A percentile compares a stretch with the other conserved stretches of the same genome.
Evolutionary conservation across 257 asterid species (phyloP).

Genomic region (Solanum chiquidenum): DNA sequence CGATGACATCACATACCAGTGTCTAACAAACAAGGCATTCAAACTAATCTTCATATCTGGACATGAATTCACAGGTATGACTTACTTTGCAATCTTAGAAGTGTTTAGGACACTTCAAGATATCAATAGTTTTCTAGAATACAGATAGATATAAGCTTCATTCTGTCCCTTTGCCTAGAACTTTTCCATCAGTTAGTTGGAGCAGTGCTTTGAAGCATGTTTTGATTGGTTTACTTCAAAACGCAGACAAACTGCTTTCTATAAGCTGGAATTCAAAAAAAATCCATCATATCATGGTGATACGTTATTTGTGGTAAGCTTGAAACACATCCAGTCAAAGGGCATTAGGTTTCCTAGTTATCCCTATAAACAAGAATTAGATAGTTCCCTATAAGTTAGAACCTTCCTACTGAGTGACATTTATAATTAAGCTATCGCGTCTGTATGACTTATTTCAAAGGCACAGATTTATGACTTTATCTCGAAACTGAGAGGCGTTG

Average conservation of each 20-base stretch:
- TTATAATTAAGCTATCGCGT: background rate
- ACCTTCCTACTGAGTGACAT: background rate
- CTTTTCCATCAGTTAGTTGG: background rate
- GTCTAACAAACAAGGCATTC: background rate
- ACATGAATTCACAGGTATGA: background rate
- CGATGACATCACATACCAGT: background rate
- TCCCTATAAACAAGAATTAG: background rate
- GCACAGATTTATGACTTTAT: background rate
- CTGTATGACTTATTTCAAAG: background rate
- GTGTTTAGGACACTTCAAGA: background rate
- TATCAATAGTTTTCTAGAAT: background rate
- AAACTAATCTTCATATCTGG: background rate
- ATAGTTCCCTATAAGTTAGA: background rate
- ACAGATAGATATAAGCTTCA: background rate
- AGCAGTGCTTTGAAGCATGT: background rate
- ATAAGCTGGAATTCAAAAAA: background rate
- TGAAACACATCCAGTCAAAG: background rate
- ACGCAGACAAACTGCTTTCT: background rate
- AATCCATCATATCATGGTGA: background rate
- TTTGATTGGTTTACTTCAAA: background rate
- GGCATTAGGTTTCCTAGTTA: background rate
- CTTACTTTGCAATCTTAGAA: background rate
- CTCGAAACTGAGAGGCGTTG: background rate
- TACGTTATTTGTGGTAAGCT: background rate
- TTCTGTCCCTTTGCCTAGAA: background rate